phyloP scores from a whole-genome alignment of 257 asterid species.

The Mitragyna speciosa region DNA sequence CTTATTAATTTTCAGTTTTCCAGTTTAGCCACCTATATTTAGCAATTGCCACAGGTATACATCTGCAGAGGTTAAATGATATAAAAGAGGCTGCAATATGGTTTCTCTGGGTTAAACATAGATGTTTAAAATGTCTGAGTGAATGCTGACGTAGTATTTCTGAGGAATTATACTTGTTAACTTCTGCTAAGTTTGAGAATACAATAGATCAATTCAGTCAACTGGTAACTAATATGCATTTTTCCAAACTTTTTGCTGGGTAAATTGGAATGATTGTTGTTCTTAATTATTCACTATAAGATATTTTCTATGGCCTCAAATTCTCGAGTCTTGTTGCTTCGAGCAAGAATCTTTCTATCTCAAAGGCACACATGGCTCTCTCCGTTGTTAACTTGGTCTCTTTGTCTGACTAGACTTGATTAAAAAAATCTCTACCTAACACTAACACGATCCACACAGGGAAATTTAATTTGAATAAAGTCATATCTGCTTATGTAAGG shows the following conservation, averaged over 20 bases:
- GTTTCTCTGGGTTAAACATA: background rate
- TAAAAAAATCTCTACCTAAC: background rate
- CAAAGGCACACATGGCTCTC: background rate
- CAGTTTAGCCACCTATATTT: background rate
- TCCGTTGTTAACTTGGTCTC: background rate
- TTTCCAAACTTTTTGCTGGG: background rate
- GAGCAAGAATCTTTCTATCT: background rate
- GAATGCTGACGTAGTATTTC: background rate
- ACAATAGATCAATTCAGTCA: background rate
- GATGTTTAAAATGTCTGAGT: background rate
- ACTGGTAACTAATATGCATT: background rate
- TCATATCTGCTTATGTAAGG: constrained; percentile 14
- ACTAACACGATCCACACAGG: background rate
- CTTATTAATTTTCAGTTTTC: background rate
- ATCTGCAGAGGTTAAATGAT: background rate
- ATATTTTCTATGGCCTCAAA: background rate
- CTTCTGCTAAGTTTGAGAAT: background rate
- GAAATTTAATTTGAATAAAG: background rate
- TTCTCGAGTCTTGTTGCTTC: background rate
- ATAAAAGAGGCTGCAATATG: background rate
- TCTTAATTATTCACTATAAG: background rate
- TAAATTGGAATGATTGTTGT: background rate
- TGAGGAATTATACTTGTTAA: too few species aligned
- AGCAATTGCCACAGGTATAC: background rate
- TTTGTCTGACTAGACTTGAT: background rate